These are phyloP conservation scores for Vanderwaltozyma verrucispora DNA, from an alignment of 805 yeast species.

Conservation along the genomic window DNA sequence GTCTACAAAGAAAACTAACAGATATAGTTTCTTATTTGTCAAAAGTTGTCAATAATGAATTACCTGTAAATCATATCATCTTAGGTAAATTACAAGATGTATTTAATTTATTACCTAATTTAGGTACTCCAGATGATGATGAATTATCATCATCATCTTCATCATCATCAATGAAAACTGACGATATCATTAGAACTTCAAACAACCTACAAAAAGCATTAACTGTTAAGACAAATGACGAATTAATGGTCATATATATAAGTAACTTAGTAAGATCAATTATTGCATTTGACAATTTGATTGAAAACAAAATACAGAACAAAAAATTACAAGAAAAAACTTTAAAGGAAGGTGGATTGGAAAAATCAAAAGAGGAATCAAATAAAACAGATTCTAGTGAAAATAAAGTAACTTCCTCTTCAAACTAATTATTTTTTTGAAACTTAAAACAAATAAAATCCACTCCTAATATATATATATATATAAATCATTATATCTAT, in stretches of 20 bases:
- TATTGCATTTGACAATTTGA: conserved; percentile 91
- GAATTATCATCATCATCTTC: too few species aligned
- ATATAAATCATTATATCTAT: too few species aligned
- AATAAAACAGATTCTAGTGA: conserved; percentile 25
- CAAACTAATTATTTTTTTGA: too few species aligned
- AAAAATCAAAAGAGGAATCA: conserved; percentile 22
- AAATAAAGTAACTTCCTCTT: conserved; percentile 9
- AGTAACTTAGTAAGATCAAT: conserved; percentile 86
- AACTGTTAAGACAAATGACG: conserved; percentile 90
- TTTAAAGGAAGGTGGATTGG: conserved; percentile 31
- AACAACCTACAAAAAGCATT: conserved; percentile 67
- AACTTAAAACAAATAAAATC: too few species aligned
- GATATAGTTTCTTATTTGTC: conserved; percentile 72
- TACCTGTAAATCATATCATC: conserved; percentile 85
- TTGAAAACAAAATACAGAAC: conserved; percentile 89
- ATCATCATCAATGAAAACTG: conserved; percentile 13
- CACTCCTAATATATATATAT: too few species aligned
- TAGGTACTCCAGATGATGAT: conserved; percentile 33
- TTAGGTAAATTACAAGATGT: conserved; percentile 91
- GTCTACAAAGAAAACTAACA: conserved; percentile 65
- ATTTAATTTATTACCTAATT: conserved; percentile 83
- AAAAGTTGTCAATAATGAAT: conserved; percentile 55
- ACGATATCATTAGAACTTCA: conserved; percentile 24
- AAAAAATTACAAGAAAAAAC: conserved; percentile 35
- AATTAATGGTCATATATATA: conserved; percentile 86